These are phyloP conservation scores for Aspergillus clavatus DNA, from an alignment of 2,329 filamentous ascomycete species.

Conservation along the genomic window DNA sequence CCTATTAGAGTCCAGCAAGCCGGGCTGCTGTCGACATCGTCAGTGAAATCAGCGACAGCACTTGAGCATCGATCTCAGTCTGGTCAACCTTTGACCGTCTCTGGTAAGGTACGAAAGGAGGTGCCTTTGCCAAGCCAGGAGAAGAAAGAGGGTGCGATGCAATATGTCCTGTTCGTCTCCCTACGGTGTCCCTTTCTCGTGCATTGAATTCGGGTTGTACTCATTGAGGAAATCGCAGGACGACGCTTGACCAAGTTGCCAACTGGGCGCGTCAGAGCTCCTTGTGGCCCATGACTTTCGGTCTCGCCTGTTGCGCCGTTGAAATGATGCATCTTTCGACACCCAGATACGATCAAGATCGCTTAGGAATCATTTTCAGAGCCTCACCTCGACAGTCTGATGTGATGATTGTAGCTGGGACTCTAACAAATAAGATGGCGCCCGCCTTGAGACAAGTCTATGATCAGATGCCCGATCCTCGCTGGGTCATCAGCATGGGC, in stretches of 20 bases:
- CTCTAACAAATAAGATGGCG: slow-evolving; percentile 94
- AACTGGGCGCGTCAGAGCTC: slow-evolving; percentile 88
- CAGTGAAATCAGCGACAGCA: slow-evolving; percentile 40
- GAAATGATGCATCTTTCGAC: slow-evolving; percentile 95
- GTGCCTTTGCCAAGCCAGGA: slow-evolving; percentile 48
- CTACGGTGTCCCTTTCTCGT: neutral
- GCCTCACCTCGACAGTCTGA: slow-evolving; percentile 83
- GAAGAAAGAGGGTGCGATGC: slow-evolving; percentile 48
- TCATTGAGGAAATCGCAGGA: slow-evolving; percentile 24
- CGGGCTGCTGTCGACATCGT: slow-evolving; percentile 41
- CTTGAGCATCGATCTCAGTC: slow-evolving; percentile 34
- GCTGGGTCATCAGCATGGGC: slow-evolving; percentile 84
- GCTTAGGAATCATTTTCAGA: slow-evolving; percentile 84
- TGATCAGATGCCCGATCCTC: slow-evolving; percentile 91
- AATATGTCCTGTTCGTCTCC: slow-evolving; percentile 46
- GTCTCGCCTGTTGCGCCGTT: slow-evolving; percentile 82
- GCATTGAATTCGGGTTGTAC: neutral
- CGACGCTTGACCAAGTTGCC: slow-evolving; percentile 63
- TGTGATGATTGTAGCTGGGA: slow-evolving; percentile 91
- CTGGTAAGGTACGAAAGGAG: slow-evolving; percentile 44
- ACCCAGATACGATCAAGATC: slow-evolving; percentile 84
- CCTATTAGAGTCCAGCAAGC: slow-evolving; percentile 33
- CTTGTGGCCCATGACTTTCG: slow-evolving; percentile 89
- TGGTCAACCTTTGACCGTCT: slow-evolving; percentile 34
- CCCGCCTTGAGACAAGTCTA: slow-evolving; percentile 85